Evolutionary conservation across 352 stramenopile genomes (phyloP).

Genomic region (Globisporangium camurandrum): DNA sequence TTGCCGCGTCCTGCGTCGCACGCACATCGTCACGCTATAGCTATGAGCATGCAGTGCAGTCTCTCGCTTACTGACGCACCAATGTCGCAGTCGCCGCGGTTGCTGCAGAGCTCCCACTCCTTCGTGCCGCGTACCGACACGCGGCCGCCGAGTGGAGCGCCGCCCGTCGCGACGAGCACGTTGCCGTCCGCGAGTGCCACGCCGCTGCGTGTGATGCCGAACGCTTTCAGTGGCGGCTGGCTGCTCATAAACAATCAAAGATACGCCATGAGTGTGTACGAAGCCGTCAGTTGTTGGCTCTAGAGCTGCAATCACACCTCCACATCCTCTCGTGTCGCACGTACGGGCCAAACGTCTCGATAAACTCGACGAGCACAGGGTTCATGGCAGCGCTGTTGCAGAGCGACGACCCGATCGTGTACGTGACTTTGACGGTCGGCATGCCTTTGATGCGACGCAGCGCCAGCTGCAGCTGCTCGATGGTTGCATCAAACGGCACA

Average conservation of each 20-base stretch:
- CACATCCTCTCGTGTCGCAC: conserved; percentile 2
- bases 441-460: conserved; percentile 30
- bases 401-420: conserved; percentile 21
- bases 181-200: conserved; percentile 34
- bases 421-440: conserved; percentile 41
- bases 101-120: conserved; percentile 85
- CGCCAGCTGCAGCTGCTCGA: conserved; percentile 38
- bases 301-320: neutral
- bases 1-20: conserved; percentile 24
- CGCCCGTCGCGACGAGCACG: conserved; percentile 39
- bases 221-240: conserved; percentile 51
- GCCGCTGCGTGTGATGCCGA: conserved; percentile 25
- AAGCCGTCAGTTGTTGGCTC: no score
- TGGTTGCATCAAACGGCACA: conserved; percentile 49
- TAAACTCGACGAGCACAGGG: conserved; percentile 60
- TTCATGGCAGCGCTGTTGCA: conserved; percentile 38
- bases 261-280: neutral
- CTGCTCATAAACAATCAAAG: conserved; percentile 15
- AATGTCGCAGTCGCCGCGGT: conserved; percentile 81
- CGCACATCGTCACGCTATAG: neutral
- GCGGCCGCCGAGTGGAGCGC: conserved; percentile 28
- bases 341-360: conserved; percentile 48
- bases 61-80: conserved; percentile 17
- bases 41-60: no score
- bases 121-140: conserved; percentile 76